Base-by-base conservation (phyloP, 176 grass and related monocot species). In the Cymbopogon citratus region DNA sequence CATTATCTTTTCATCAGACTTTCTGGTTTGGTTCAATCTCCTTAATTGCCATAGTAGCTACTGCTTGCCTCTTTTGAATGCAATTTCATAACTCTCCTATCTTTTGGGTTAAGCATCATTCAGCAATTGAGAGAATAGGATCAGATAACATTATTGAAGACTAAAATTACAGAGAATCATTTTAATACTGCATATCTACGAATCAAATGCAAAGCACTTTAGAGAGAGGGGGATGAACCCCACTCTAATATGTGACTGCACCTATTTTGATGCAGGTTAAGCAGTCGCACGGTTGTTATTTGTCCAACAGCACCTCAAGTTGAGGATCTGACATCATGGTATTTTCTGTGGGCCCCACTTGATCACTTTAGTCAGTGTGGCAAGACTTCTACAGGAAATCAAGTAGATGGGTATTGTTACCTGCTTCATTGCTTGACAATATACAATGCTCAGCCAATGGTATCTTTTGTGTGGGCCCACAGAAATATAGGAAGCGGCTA, bases 241-340 rank as follows among this genome's bases (percentile, higher is more conserved):
- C 72, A 16, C 87, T 90, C 71, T 85, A 81, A 92, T 78, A 85
- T 67, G 76, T 94, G 78, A 86, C 69, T 39, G 46, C 66, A 86
- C 81, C 73, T 92, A 63, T 92, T 76, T 92, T 87, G 65, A 92
- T 90, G 87, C 93, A 95, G 90, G 90, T 86, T 90, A 80, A 86
- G 82, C 90, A 92, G 90, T 92, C 90, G 90, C 85, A 90, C 81
- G 38, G 74, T 91, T 92, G 74, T 94, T 82, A 85, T 85, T 82
- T 84, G 87, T 87, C 84, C 90, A 95, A 90, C 78, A 84, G 65
- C 12, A 14, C 78, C 77, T 88, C 87, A 57, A 83, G 84, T 83
- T 85, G 73, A 54, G 84, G 85, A 85, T 59, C 70, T 85, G 66
- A 77, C 23, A 87, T 78, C 63, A 65, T 73, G 41, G 69, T 75